Conservation (phyloP, 306 rosid genomes). For the Myrica gale region DNA sequence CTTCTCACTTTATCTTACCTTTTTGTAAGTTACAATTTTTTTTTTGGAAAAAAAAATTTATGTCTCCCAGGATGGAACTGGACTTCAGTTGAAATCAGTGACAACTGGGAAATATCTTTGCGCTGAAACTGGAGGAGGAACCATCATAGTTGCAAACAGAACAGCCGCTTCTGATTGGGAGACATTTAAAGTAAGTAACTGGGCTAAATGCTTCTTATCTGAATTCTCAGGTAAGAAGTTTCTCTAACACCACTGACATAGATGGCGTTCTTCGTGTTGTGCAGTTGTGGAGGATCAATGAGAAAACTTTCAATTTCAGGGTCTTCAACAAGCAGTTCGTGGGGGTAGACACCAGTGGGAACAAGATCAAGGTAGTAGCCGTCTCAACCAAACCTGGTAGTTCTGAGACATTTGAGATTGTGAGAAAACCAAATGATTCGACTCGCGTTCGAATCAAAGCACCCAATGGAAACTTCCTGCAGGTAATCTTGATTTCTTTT, state of each 20-base stretch:
- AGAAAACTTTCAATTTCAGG: constrained; percentile 48
- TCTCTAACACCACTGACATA: neutral
- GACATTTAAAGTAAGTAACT: constrained; percentile 45
- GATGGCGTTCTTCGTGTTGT: neutral
- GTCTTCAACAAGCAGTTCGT: constrained; percentile 62
- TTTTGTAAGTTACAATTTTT: neutral
- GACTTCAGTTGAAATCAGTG: constrained; percentile 63
- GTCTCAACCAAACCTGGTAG: constrained; percentile 32
- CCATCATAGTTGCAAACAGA: constrained; percentile 62
- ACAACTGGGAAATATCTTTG: constrained; percentile 51
- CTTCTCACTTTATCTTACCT: no score
- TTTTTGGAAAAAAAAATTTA: neutral
- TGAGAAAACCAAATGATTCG: constrained; percentile 38
- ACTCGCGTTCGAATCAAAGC: constrained; percentile 58
- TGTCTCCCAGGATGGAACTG: constrained; percentile 58
- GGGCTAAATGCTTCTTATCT: neutral
- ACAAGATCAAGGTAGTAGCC: constrained; percentile 47
- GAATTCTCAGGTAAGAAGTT: neutral
- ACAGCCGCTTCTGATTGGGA: constrained; percentile 66
- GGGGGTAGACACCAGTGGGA: constrained; percentile 35
- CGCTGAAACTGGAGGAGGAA: constrained; percentile 77
- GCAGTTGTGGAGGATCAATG: constrained; percentile 75
- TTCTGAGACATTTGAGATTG: constrained; percentile 42
- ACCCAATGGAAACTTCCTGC: constrained; percentile 60
- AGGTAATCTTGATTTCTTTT: constrained; percentile 31